A percentile compares a stretch with the other conserved stretches of the same genome.
Evolutionary conservation across 495 filamentous ascomycete genomes (phyloP).

Genomic region (Chlorociboria aeruginascens): DNA sequence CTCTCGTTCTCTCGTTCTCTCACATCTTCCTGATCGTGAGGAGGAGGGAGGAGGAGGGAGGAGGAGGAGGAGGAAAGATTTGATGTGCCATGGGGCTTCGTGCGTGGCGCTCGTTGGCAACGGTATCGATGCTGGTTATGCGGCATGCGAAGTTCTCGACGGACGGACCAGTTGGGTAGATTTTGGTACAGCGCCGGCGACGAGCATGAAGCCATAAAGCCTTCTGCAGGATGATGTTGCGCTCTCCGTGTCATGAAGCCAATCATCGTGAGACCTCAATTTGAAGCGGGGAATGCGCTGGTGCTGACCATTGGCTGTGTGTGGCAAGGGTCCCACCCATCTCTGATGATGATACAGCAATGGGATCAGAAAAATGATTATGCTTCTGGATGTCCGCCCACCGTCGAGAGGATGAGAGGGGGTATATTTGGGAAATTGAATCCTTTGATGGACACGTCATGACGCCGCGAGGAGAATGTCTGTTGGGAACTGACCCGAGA

Average conservation of each 20-base stretch:
- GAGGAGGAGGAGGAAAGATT: too few relatives aligned
- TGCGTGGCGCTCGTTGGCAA: too few relatives aligned
- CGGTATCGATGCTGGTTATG: too few relatives aligned
- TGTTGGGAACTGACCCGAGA: too few relatives aligned
- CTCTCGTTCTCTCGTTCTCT: too few relatives aligned
- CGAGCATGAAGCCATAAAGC: conserved; percentile 12
- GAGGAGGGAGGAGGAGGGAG: too few relatives aligned
- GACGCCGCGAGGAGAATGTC: too few relatives aligned
- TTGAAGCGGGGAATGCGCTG: conserved; percentile 10
- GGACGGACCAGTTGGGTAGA: too few relatives aligned
- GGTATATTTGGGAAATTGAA: neutral
- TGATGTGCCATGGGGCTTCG: too few relatives aligned
- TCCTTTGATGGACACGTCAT: neutral
- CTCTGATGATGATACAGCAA: conserved; percentile 1
- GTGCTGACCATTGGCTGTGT: conserved; percentile 13
- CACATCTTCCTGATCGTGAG: too few relatives aligned
- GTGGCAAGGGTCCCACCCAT: conserved; percentile 8
- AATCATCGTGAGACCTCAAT: conserved; percentile 6
- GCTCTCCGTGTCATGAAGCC: conserved; percentile 6
- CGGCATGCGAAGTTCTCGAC: too few relatives aligned
- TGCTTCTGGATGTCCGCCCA: neutral
- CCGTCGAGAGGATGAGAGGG: neutral
- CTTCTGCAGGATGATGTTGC: conserved; percentile 14
- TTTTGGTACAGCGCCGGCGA: conserved; percentile 4
- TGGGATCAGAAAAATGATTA: conserved; percentile 2